These are phyloP conservation scores for Lactarius akahatsu DNA, from an alignment of 768 basidiomycete species.

Conservation along the genomic window DNA sequence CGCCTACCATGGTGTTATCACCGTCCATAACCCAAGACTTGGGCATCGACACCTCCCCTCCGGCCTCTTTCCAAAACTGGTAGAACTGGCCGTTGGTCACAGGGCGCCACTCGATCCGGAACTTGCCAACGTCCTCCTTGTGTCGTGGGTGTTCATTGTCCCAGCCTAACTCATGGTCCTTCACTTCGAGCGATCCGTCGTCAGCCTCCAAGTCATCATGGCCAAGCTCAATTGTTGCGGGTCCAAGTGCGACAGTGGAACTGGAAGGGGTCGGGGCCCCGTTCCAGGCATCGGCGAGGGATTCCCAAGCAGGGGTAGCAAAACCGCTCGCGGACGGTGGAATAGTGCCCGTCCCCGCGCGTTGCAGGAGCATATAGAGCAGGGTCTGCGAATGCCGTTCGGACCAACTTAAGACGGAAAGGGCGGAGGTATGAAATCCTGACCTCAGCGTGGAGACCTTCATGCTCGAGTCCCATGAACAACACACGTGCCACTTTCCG, in stretches of 20 bases:
- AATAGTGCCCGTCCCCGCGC: slow-evolving; percentile 72
- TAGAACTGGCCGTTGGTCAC: slow-evolving; percentile 88
- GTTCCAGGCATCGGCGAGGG: slow-evolving; percentile 51
- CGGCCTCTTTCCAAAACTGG: slow-evolving; percentile 54
- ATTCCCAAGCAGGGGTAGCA: slow-evolving; percentile 66
- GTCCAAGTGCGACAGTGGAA: slow-evolving; percentile 55
- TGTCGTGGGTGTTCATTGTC: slow-evolving; percentile 86
- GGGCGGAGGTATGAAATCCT: not conserved
- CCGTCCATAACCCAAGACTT: slow-evolving; percentile 69
- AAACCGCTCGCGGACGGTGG: slow-evolving; percentile 78
- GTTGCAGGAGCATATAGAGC: slow-evolving; percentile 91
- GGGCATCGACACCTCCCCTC: slow-evolving; percentile 53
- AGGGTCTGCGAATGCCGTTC: slow-evolving; percentile 53
- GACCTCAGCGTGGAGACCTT: slow-evolving; percentile 83
- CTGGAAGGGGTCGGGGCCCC: slow-evolving; percentile 44
- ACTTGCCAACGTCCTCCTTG: slow-evolving; percentile 57
- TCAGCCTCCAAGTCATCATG: slow-evolving; percentile 80
- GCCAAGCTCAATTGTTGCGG: slow-evolving; percentile 62
- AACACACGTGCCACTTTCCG: slow-evolving; percentile 75
- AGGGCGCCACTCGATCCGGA: slow-evolving; percentile 82
- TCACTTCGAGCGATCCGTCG: slow-evolving; percentile 45
- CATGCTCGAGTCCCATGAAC: slow-evolving; percentile 91
- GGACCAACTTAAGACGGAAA: not conserved
- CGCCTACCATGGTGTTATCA: slow-evolving; percentile 49
- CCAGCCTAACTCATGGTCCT: slow-evolving; percentile 83